Evolutionary conservation across 2,329 filamentous ascomycete genomes (phyloP), one percentile per base, ranked within the genome.

Genomic region (Colletotrichum filicis): DNA sequence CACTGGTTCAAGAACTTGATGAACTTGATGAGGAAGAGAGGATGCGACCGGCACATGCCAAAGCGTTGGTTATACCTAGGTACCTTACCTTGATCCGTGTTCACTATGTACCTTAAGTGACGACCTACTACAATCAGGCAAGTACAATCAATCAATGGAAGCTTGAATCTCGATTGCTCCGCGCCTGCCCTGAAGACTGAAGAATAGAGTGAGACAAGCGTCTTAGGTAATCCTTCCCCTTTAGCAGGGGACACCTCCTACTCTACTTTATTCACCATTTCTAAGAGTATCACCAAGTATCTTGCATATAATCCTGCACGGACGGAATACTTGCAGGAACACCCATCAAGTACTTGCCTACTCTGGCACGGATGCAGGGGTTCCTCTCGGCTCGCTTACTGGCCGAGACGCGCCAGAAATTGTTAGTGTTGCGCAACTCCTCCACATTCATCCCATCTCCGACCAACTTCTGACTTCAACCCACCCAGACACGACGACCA

Each of bases 381-480:
- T 46, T 61, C 35, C 35, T 73, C 32, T 70, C 70, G 70, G 70
- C 66, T 73, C 70, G 70, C 70, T 73, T 73, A 37, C 66, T 70
- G 70, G 59, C 66, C 70, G 70, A 73, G 70, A 73, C 70, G 70
- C 70, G 59, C 66, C 66, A 65, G 66, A 57, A 65, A 70, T 65
- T 65, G 66, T 73, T 73, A 73, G 70, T 73, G 70, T 65, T 61
- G 70, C 70, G 70, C 46, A 73, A 70, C 46, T 70, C 66, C 60
- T 73, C 70, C 70, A 73, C 55, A 57, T 73, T 61, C 60, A 49
- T 70, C 70, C 55, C 66, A 73, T 73, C 70, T 73, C 66, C 30
- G 55, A 56, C 53, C 66, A 61, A 65, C 60, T 70, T 65, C 70
- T 70, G 26, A 70, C 70, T 32, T 57, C 60, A 57, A 70, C 46